Conservation (phyloP, 2,329 filamentous ascomycete species). For the Diaporthe ilicicola region DNA sequence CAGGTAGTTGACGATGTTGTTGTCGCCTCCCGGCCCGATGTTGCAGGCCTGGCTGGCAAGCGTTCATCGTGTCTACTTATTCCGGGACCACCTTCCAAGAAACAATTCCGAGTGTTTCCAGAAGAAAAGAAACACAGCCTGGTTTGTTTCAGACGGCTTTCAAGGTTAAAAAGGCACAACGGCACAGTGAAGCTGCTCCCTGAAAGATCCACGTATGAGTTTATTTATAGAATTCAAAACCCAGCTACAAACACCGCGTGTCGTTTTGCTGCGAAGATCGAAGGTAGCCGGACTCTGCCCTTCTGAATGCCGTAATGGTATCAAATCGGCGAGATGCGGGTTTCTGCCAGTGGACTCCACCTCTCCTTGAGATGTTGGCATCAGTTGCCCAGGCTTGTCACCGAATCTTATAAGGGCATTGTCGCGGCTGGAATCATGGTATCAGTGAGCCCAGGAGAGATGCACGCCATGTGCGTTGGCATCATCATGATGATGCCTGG, state of each 20-base stretch:
- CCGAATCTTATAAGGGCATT: too few relatives aligned
- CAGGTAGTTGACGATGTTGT: conserved; percentile 4
- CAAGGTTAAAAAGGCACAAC: not conserved
- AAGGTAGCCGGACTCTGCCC: not conserved
- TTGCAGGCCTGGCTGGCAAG: conserved; percentile 11
- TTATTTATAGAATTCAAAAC: not conserved
- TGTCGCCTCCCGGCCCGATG: conserved; percentile 14
- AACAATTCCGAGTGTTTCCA: not conserved
- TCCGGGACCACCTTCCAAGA: not conserved
- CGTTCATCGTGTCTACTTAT: not conserved
- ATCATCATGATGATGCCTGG: too few relatives aligned
- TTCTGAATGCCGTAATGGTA: too few relatives aligned
- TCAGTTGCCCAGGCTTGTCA: too few relatives aligned
- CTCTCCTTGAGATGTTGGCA: too few relatives aligned
- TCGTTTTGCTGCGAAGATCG: not conserved
- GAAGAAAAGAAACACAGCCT: not conserved
- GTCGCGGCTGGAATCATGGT: too few relatives aligned
- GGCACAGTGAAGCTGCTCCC: not conserved
- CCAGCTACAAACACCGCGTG: not conserved
- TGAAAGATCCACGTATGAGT: not conserved
- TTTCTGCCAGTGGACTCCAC: too few relatives aligned
- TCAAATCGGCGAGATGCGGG: too few relatives aligned
- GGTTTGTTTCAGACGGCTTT: not conserved
- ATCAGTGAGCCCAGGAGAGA: too few relatives aligned
- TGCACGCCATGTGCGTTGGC: too few relatives aligned